These are phyloP conservation scores for Phytophthora palmivora DNA, from an alignment of 352 stramenopile genomes.

Conservation along the genomic window DNA sequence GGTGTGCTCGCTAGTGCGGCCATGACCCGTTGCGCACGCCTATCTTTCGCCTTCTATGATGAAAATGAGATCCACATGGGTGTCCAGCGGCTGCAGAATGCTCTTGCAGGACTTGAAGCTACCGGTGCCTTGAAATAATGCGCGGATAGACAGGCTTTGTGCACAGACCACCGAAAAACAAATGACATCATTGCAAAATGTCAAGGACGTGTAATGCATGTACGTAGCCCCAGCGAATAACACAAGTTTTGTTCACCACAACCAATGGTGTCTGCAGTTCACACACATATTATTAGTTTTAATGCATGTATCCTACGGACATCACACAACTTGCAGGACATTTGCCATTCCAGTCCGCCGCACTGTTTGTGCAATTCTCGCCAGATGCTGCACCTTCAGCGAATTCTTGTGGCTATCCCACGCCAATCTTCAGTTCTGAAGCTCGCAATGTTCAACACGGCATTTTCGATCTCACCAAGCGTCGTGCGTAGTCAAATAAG, in stretches of 20 bases:
- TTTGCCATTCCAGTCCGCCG: conserved; percentile 6
- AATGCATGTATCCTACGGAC: too few species aligned
- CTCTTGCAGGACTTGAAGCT: too few species aligned
- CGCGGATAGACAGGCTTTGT: conserved; percentile 9
- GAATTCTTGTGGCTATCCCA: conserved; percentile 39
- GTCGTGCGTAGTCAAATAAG: conserved; percentile 17
- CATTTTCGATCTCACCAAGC: conserved; percentile 23
- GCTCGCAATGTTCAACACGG: conserved; percentile 22
- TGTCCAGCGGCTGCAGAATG: conserved; percentile 52
- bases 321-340: neutral
- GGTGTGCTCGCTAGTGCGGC: conserved; percentile 28
- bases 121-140: conserved; percentile 32
- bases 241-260: neutral
- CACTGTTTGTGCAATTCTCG: conserved; percentile 32
- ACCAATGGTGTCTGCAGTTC: neutral
- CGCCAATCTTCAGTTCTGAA: conserved; percentile 31
- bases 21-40: conserved; percentile 55
- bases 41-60: conserved; percentile 88
- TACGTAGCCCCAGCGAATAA: conserved; percentile 1
- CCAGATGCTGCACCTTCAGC: conserved; percentile 19
- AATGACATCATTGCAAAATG: conserved; percentile 28
- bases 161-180: conserved; percentile 12
- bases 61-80: conserved; percentile 76
- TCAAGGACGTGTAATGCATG: conserved; percentile 23
- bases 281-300: conserved; percentile 1